Base-by-base conservation (phyloP, 2,329 filamentous ascomycete species). In the Cladosporium sp. region DNA sequence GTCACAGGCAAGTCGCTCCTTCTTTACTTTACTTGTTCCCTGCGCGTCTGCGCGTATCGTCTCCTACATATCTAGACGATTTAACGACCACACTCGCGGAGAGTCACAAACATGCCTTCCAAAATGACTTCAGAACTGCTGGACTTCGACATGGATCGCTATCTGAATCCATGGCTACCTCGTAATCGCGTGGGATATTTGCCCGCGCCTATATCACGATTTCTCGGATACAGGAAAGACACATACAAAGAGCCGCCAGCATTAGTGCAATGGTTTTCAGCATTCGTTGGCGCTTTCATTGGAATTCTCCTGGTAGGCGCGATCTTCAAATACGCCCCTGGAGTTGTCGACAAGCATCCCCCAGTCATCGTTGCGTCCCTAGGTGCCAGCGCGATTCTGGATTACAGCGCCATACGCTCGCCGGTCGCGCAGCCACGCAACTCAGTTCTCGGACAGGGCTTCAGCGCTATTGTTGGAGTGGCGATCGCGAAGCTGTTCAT, bases 61-160 rank as follows among this genome's bases (percentile, higher is more conserved):
- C 16, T 6, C 10, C 37, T 44, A 44, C 37, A 44, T 6, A 44
- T 2, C 37, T 44, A 44, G 6, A 44, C 37, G 7, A n/a, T 26
- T 26, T 26, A 26, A n/a, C 50, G 28, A 53, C 14, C 26, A 31
- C 50, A 53, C 16, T 11, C 16, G 8, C 29, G 16, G 8, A 29
- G 18, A 53, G 12, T 37, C 21, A 21, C 56, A 33, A 53, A 8
- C 5, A 59, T 65, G 62, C 53, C 53, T 2, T 65, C 62, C 53
- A 65, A 65, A 33, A n/a, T 59, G 21, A 40, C 55, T 8, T 59
- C 62, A 11, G 62, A 71, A 11, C 33, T 73, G 26, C 68, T 78
- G 69, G 82, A 89, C 73, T 87, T 96, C 78, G 87, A 95, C 78
- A 85, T 96, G 69, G 93, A 97, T 81, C 79, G 78, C n/a, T 87